A percentile compares a stretch with the other conserved stretches of the same genome.
Evolutionary conservation across 2,329 filamentous ascomycete species (phyloP).

Genomic region (Fusarium nematophilum): DNA sequence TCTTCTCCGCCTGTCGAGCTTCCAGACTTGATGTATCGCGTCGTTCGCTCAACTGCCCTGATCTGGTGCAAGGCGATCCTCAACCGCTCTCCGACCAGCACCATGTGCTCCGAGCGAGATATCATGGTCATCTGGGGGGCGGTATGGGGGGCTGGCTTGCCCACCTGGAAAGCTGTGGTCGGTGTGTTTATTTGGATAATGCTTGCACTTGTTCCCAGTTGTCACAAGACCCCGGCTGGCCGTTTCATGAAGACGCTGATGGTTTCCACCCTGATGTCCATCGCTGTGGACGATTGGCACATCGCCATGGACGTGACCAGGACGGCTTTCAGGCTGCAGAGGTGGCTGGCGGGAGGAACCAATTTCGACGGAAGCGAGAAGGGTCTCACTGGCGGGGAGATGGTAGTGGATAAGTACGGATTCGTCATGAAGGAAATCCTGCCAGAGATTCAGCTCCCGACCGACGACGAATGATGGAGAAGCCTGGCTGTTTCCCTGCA

Average conservation of each 20-base stretch:
- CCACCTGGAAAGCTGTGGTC: constrained; percentile 58
- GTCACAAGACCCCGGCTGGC: constrained; percentile 53
- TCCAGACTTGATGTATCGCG: constrained; percentile 59
- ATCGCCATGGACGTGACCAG: constrained; percentile 52
- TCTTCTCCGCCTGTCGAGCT: constrained; percentile 34
- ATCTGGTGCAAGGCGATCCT: constrained; percentile 61
- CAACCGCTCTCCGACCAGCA: constrained; percentile 54
- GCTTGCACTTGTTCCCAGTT: constrained; percentile 55
- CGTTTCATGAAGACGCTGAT: constrained; percentile 60
- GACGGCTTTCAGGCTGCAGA: constrained; percentile 53
- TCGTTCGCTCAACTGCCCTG: constrained; percentile 58
- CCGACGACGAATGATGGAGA: constrained; percentile 19
- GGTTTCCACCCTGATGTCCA: constrained; percentile 56
- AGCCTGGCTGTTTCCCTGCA: neutral
- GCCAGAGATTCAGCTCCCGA: constrained; percentile 32
- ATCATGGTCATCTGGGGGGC: constrained; percentile 59
- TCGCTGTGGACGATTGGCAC: constrained; percentile 62
- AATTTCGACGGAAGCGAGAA: constrained; percentile 18
- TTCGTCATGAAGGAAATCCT: constrained; percentile 36
- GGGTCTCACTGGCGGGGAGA: constrained; percentile 41
- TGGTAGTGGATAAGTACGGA: constrained; percentile 42
- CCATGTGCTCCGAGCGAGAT: constrained; percentile 52
- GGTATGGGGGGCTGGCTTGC: constrained; percentile 59
- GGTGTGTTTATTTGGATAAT: constrained; percentile 63
- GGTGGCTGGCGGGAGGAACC: constrained; percentile 53